Base-by-base conservation (phyloP, 2,329 filamentous ascomycete species). In the Thelonectria rubi region DNA sequence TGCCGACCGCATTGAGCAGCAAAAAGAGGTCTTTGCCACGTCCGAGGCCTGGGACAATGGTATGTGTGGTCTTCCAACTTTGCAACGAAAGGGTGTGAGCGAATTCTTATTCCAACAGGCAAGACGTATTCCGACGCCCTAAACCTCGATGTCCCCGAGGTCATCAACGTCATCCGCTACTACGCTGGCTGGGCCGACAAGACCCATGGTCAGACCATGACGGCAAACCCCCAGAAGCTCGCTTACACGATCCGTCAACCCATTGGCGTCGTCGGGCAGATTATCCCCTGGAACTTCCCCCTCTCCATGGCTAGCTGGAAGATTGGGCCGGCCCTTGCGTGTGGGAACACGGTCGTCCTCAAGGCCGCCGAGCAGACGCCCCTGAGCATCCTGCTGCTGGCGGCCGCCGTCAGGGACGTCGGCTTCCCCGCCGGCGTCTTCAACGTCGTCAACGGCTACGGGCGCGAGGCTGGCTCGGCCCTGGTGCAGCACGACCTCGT, bases 271-370 rank as follows among this genome's bases (percentile, higher is more conserved):
- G 92, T 91, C 74, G 91, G 88, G 70, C 91, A 94, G 77, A 93
- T 94, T 73, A 93, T 94, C 70, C 91, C 91, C 57, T 93, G 91
- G 91, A 93, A 93, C 82, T 93, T 92, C 81, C 91, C 91, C 5
- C 80, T 93, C 30, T 84, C 90, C 70, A 93, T 93, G 90, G 85
- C 83, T 75, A 85, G 84, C 55, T 94, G 92, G 92, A 94, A 94
- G 86, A 87, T 91, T 66, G 88, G 84, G 52, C 89, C 89, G 32
- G 89, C 89, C 50, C 80, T 92, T 67, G 88, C 88, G 61, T 86
- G 86, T 52, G 90, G 90, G 72, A 91, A 91, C 84, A 86, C 84
- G 1, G 76, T 92, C 59, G 85, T 92, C 67, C 77, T 92, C 68
- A 92, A 92, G 85, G 86, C 88, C 5, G 89, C 90, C 50, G 89